These are phyloP conservation scores for Turnera subulata DNA, from an alignment of 345 rosid genomes.

Conservation along the genomic window DNA sequence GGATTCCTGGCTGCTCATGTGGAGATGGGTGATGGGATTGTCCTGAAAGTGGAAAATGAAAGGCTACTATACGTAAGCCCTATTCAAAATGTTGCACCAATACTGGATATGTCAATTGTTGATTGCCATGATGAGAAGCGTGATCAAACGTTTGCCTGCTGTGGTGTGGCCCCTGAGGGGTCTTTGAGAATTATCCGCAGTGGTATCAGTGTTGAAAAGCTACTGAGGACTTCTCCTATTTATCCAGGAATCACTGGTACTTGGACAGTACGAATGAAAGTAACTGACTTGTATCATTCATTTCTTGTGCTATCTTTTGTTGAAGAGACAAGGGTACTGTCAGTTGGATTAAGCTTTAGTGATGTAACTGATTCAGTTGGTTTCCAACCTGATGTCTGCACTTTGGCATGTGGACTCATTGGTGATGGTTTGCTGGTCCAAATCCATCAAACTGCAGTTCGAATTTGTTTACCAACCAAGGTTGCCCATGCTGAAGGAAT, in stretches of 20 bases:
- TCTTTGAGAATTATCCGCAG: constrained; percentile 84
- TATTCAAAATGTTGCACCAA: constrained; percentile 86
- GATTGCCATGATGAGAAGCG: constrained; percentile 82
- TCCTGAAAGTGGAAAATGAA: constrained; percentile 69
- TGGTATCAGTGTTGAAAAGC: constrained; percentile 83
- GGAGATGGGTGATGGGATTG: constrained; percentile 93
- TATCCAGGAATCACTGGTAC: constrained; percentile 94
- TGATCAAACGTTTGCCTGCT: constrained; percentile 91
- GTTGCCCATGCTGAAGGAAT: constrained; percentile 82
- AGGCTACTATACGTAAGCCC: constrained; percentile 53
- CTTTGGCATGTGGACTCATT: constrained; percentile 91
- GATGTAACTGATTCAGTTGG: constrained; percentile 97
- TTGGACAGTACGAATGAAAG: constrained; percentile 84
- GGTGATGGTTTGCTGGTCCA: constrained; percentile 81
- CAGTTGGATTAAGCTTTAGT: constrained; percentile 88
- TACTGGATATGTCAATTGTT: constrained; percentile 84
- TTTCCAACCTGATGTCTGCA: constrained; percentile 86
- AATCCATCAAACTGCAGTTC: constrained; percentile 77
- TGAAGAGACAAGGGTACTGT: constrained; percentile 91
- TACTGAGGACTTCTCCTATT: constrained; percentile 74
- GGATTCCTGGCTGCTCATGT: constrained; percentile 74
- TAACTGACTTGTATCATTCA: constrained; percentile 69
- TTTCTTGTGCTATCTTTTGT: constrained; percentile 93
- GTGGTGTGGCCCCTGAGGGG: constrained; percentile 97
- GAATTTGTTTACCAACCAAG: constrained; percentile 82